These are phyloP conservation scores for Claviceps spartinae DNA, from an alignment of 2,329 filamentous ascomycete genomes.

Conservation along the genomic window DNA sequence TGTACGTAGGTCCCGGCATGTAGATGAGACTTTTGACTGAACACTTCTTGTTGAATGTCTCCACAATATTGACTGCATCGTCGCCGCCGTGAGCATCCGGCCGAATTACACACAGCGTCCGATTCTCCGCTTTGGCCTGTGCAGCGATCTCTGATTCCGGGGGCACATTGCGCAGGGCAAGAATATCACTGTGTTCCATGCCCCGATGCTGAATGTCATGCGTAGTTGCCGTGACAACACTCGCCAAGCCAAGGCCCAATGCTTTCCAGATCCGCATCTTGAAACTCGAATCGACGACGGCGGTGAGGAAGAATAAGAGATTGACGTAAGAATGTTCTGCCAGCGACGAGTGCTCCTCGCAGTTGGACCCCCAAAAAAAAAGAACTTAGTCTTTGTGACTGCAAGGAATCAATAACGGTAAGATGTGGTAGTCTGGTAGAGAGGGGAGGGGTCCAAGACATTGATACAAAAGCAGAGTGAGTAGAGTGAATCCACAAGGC, in stretches of 20 bases:
- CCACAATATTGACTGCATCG: constrained; percentile 18
- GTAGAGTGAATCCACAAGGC: background rate
- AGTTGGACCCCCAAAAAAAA: background rate
- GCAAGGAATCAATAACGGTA: background rate
- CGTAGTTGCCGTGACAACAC: background rate
- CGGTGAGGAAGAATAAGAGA: background rate
- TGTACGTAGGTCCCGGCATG: constrained; percentile 20
- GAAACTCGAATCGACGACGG: background rate
- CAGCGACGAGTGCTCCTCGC: background rate
- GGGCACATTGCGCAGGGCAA: background rate
- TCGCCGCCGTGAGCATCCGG: constrained; percentile 15
- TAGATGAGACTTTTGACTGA: constrained; percentile 17
- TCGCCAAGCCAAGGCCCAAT: background rate
- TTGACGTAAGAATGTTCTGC: background rate
- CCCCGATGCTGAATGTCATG: constrained; percentile 1
- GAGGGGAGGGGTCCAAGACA: background rate
- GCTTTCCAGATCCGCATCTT: background rate
- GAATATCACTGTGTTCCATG: background rate
- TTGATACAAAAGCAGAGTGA: background rate
- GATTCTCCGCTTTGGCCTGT: constrained; percentile 9
- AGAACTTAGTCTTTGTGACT: background rate
- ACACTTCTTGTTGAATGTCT: constrained; percentile 19
- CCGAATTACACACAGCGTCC: constrained; percentile 17
- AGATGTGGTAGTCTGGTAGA: background rate
- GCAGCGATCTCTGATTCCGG: background rate